These are phyloP conservation scores for Saturnispora mendoncae DNA, from an alignment of 805 yeast species.

Conservation along the genomic window DNA sequence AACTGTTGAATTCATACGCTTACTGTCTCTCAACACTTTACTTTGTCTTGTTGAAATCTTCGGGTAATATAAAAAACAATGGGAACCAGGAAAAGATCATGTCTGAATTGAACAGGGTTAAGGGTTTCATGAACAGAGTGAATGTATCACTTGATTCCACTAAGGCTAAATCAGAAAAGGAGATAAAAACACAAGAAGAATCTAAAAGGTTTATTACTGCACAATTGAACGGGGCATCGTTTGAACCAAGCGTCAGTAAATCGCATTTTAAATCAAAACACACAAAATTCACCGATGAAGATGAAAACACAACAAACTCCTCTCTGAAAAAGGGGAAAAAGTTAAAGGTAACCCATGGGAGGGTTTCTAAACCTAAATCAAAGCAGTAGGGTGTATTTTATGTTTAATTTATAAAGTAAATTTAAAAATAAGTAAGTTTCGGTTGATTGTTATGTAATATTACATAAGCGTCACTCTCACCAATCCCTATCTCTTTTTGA, in stretches of 20 bases:
- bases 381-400: neutral
- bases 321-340: neutral
- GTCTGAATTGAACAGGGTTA: conserved; percentile 58
- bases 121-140: conserved; percentile 54
- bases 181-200: conserved; percentile 14
- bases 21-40: conserved; percentile 49
- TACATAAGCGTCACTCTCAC: no score
- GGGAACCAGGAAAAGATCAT: conserved; percentile 54
- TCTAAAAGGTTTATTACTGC: conserved; percentile 26
- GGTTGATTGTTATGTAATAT: no score
- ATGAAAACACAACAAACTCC: neutral
- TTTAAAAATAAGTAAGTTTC: no score
- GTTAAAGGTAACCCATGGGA: neutral
- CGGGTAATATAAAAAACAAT: conserved; percentile 37
- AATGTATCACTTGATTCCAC: conserved; percentile 31
- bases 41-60: conserved; percentile 49
- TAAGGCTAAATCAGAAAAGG: conserved; percentile 21
- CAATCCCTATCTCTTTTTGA: neutral
- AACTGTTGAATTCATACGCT: conserved; percentile 31
- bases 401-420: neutral
- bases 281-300: neutral
- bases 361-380: neutral
- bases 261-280: neutral
- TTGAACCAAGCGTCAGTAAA: conserved; percentile 26
- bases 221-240: conserved; percentile 13